Base-by-base conservation (phyloP, 306 rosid species). In the Prunus davidiana region DNA sequence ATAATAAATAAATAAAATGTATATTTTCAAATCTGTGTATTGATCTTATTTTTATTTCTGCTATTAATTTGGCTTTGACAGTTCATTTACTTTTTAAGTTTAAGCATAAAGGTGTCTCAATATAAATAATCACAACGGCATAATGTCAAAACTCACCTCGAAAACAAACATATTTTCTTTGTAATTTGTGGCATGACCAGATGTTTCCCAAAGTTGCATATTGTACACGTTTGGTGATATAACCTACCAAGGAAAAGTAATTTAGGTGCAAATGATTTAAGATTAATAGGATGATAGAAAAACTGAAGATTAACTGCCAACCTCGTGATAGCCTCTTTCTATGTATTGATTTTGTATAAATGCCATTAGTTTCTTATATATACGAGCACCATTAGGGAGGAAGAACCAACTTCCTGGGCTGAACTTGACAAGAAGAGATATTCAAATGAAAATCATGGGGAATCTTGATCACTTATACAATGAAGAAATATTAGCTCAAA, bases 331-430 rank as follows among this genome's bases (percentile, higher is more conserved):
- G 47, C 98, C 97, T 82, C 97, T 84, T 71, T 86, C 86, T 83
- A 87, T 89, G 81, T 94, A 94, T 79, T 89, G 96, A 82, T 81
- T 82, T 57, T 88, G 78, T 77, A 94, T 90, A 75, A 94, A 94
- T 2, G 83, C 87, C 92, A 89, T 89, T 20, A 94, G 73, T 81
- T 88, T 94, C 83, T 86, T 92, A 88, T 94, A 94, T 69, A 94
- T 79, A 64, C 91, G 89, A 56, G 97, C 66, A 41, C 98, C 98
- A 79, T 79, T 89, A 47, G 98, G 97, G 62, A 94, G 97, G 72
- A 94, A 94, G 87, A 94, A 94, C 98, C 98, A 94, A 80, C 98
- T 92, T 82, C 98, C 98, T 22, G 98, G 98, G 79, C 97, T 94
- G 86, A 82, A 72, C 76, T 55, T 73, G 78, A 78, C 63, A 81